Evolutionary conservation across 2,329 filamentous ascomycete genomes (phyloP).

Genomic region (Herpomyces periplanetae): DNA sequence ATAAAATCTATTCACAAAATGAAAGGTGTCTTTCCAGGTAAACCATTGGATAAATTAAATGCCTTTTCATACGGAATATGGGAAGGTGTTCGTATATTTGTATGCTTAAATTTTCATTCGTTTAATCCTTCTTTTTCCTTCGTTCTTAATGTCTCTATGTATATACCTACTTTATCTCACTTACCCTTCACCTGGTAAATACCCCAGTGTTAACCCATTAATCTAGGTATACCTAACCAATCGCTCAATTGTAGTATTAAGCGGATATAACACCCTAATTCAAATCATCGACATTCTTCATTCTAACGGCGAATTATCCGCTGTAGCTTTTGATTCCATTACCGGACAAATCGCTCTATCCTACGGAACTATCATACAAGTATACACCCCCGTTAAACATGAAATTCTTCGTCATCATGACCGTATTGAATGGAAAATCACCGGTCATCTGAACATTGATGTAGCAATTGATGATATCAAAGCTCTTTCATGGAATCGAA

Average conservation of each 20-base stretch:
- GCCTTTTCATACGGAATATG: slow-evolving; percentile 32
- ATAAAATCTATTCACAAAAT: too few species aligned
- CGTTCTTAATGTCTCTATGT: not conserved
- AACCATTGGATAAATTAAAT: slow-evolving; percentile 36
- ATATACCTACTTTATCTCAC: slow-evolving; percentile 2
- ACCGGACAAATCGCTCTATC: too few species aligned
- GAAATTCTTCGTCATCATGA: too few species aligned
- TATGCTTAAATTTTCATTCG: slow-evolving; percentile 9
- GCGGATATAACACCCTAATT: slow-evolving; percentile 27
- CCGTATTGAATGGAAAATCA: too few species aligned
- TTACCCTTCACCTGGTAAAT: slow-evolving; percentile 3
- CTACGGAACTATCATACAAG: too few species aligned
- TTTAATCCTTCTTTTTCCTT: not conserved
- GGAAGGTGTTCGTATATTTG: slow-evolving; percentile 29
- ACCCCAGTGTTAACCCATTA: slow-evolving; percentile 2
- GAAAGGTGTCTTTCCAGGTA: slow-evolving; percentile 39
- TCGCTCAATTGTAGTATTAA: slow-evolving; percentile 46
- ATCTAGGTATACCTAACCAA: slow-evolving; percentile 51
- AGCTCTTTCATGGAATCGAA: slow-evolving; percentile 48
- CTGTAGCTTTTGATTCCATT: too few species aligned
- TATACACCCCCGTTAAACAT: too few species aligned
- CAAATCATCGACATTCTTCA: slow-evolving; percentile 83
- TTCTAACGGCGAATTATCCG: slow-evolving; percentile 21
- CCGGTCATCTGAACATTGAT: too few species aligned
- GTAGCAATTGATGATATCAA: slow-evolving; percentile 35